These are phyloP conservation scores for Wickerhamiella lipophila DNA, from an alignment of 805 yeast species.

Conservation along the genomic window DNA sequence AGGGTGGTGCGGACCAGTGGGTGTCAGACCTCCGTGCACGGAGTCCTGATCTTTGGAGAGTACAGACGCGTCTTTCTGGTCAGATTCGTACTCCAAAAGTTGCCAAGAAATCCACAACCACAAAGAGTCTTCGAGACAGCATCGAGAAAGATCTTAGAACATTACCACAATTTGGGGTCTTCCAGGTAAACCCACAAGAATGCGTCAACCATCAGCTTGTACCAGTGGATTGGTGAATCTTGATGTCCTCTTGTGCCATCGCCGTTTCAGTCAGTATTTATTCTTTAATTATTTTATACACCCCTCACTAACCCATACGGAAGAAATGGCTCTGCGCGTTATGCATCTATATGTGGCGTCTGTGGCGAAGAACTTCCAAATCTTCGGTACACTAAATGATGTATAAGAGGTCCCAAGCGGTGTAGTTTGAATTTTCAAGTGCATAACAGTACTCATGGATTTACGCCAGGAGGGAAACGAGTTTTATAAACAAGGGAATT, in stretches of 20 bases:
- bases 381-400: background rate
- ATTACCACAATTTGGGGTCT: background rate
- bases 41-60: constrained; percentile 50
- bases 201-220: constrained; percentile 5
- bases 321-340: no score
- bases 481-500: constrained; percentile 29
- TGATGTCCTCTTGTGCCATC: no score
- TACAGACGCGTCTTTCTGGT: constrained; percentile 29
- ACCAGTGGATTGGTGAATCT: constrained; percentile 5
- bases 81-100: background rate
- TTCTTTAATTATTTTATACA: background rate
- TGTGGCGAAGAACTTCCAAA: constrained; percentile 8
- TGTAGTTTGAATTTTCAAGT: background rate
- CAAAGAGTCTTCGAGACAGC: background rate
- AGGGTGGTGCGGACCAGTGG: constrained; percentile 75
- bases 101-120: background rate
- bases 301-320: background rate
- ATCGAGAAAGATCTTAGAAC: constrained; percentile 3
- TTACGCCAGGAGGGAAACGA: constrained; percentile 31
- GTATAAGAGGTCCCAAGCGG: background rate
- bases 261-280: no score
- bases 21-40: constrained; percentile 41
- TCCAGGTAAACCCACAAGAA: constrained; percentile 4
- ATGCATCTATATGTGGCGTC: background rate
- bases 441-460: constrained; percentile 5